Evolutionary conservation across 306 rosid genomes (phyloP).

Genomic region (Begonia fuchsioides): DNA sequence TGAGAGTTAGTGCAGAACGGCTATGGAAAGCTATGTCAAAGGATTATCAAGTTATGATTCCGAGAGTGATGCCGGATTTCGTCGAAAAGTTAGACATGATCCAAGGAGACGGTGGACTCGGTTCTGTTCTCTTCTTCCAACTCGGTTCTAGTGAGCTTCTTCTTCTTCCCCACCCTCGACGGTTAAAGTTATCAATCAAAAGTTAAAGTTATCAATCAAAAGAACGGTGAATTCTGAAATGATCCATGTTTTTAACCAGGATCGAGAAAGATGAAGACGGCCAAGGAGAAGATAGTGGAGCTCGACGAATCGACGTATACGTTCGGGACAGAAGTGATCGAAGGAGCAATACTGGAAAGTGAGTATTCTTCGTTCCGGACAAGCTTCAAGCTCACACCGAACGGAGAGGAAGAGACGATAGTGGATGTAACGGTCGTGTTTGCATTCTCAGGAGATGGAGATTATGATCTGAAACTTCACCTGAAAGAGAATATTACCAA

Average conservation of each 20-base stretch:
- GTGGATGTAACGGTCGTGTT: constrained; percentile 34
- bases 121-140: constrained; percentile 36
- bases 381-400: constrained; percentile 23
- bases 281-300: constrained; percentile 43
- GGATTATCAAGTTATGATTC: constrained; percentile 21
- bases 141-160: constrained; percentile 24
- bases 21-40: constrained; percentile 37
- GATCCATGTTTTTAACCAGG: constrained; percentile 2
- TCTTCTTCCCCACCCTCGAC: too few species aligned
- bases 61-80: constrained; percentile 29
- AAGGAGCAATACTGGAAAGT: constrained; percentile 33
- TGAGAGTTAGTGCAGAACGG: constrained; percentile 27
- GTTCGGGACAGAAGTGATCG: constrained; percentile 36
- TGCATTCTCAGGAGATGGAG: constrained; percentile 26
- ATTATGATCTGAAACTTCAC: neutral
- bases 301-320: constrained; percentile 26
- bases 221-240: too few species aligned
- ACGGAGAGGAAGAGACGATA: constrained; percentile 20
- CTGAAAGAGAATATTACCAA: too few species aligned
- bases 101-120: constrained; percentile 56
- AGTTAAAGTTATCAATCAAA: too few species aligned
- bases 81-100: constrained; percentile 33
- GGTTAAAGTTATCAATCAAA: too few species aligned
- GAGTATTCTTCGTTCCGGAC: constrained; percentile 43
- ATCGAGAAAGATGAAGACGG: constrained; percentile 8